Base-by-base conservation (phyloP, 2,329 filamentous ascomycete species). In the Paraconiothyrium sp. region DNA sequence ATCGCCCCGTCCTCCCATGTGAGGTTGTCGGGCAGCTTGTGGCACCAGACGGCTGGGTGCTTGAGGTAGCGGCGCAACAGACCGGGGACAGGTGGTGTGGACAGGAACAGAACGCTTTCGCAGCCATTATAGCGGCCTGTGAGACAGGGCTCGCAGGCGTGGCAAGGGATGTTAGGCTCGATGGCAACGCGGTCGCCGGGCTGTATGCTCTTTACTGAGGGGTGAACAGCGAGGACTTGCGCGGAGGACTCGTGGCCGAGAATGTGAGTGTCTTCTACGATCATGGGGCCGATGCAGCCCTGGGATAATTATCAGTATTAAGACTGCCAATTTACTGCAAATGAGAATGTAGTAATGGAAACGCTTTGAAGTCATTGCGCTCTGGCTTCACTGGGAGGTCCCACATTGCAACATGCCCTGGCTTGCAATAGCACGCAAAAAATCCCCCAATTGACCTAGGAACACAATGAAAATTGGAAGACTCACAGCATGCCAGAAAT, bases 81-180 rank as follows among this genome's bases (percentile, higher is more conserved):
- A 39, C 94, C 95, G 9, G 92, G 87, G 34, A 97, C 89, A 13
- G 95, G 94, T 9, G 95, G 94, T 3, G 95, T 98, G 54, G 92
- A 96, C 55, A 96, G 85, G 84, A 98, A 98, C 58, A 86, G 83
- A 67, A 97, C 93, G 56, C 84, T 86, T 72, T 94, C 91, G 83
- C 94, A 98, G 63, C 94, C 94, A 78, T 98, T 98, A 85, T 98
- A 98, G 72, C 93, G 90, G 60, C 94, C 94, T 13, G 92, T 95
- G 67, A 97, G 84, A 80, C 94, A 97, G 43, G 92, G 92, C 81
- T 96, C 92, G 86, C 94, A 98, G 73, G 88, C 86, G 79, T 90
- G 88, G 86, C 94, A 98, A 79, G 95, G 94, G 71, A 97, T 88
- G 80, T 97, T 96, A 64, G 94, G 94, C 83, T 98, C 94, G 75